Evolutionary conservation across 495 filamentous ascomycete genomes (phyloP), one percentile per base, ranked within the genome.

Genomic region (Ramalina intermedia): DNA sequence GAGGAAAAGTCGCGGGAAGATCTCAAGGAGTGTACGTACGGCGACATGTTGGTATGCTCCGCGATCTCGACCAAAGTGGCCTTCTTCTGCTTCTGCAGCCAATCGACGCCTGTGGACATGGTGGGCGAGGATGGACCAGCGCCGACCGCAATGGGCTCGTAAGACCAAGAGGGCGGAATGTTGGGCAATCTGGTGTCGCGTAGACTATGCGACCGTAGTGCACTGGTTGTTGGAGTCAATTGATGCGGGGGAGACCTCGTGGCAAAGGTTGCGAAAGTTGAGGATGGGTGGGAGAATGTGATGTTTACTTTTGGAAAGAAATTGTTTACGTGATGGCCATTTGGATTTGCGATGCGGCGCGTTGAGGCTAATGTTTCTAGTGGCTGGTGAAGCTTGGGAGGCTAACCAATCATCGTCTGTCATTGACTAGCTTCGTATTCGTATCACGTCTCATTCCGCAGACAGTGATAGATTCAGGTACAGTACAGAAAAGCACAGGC

Each of bases 21-120:
- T 20, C 16, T 13, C 21, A 20, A 24, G 4, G 43, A 35, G 43
- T 20, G 37, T 26, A 61, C 76, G 53, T 73, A 88, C 82, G 24
- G 18, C 47, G 39, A 16, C 61, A 78, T 55, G 74, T 84, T 83
- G 48, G 86, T 79, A 33, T 75, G 65, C 40, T 84, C 70, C 43
- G 85, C 85, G 41, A 94, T 70, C 54, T 88, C 81, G 36, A 76
- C 54, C 43, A 98, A 76, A 52, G 90, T 85, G 50, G 69, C 69
- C 69, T 96, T 96, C 66, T 82, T 81, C 73, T 93, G 82, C 61
- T 79, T 78, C 55, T 80, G 76, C 57, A 96, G 73, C 80, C 82
- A 96, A 55, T 80, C 77, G 41, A 73, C 66, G 52, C 58, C 68
- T 51, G 63, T 62, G 35, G 77, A 71, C 76, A 83, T 81, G 47